phyloP scores from a whole-genome alignment of 2,329 filamentous ascomycete species.

The Aspergillus sojae region DNA sequence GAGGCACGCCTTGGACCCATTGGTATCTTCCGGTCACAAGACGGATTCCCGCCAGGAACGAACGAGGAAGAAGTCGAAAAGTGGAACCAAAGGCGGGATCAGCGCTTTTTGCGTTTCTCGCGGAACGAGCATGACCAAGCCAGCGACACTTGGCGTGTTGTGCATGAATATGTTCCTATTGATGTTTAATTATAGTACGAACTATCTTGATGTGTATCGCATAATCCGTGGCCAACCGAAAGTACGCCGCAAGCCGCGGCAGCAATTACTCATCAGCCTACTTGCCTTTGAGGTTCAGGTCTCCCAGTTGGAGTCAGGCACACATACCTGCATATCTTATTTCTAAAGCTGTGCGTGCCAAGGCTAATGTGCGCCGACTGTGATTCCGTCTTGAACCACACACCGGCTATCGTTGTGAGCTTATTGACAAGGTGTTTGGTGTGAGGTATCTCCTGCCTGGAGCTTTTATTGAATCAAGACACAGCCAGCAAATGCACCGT shows the following conservation, averaged over 20 bases:
- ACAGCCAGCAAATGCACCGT: background rate
- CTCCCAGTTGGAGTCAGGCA: background rate
- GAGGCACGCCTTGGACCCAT: slow-evolving; percentile 30
- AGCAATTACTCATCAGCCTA: background rate
- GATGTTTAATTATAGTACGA: slow-evolving; percentile 1
- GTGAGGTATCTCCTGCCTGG: background rate
- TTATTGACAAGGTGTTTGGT: background rate
- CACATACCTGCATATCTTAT: background rate
- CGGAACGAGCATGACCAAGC: slow-evolving; percentile 22
- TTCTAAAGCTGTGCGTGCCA: background rate
- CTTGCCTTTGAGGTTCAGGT: background rate
- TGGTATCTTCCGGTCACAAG: slow-evolving; percentile 21
- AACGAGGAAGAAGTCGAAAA: slow-evolving; percentile 21
- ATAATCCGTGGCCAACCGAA: background rate
- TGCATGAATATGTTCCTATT: slow-evolving; percentile 27
- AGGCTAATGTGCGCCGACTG: too few species aligned
- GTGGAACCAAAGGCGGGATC: slow-evolving; percentile 23
- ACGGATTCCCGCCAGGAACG: slow-evolving; percentile 11
- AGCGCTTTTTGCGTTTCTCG: slow-evolving; percentile 25
- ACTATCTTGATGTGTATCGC: background rate
- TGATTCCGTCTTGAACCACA: background rate
- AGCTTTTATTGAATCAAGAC: background rate
- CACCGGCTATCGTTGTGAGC: rapidly evolving
- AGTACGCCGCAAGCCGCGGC: too few species aligned
- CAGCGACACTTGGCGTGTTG: slow-evolving; percentile 21